These are phyloP conservation scores for Pelargonium citronellum DNA, from an alignment of 441 rosid genomes.

Conservation along the genomic window DNA sequence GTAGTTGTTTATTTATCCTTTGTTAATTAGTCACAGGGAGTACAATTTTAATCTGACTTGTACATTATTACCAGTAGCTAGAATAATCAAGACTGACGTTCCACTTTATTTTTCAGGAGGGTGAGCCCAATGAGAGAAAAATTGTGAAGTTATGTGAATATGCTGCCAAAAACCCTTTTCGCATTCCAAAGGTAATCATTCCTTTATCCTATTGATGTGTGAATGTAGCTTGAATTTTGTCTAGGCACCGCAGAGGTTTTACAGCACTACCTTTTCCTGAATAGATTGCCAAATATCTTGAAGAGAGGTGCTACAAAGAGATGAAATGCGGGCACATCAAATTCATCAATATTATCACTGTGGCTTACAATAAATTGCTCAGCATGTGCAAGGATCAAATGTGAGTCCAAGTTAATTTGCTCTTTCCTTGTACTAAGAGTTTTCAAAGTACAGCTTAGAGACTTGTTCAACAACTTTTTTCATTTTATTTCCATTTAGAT, in stretches of 20 bases:
- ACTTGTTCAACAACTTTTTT: not conserved
- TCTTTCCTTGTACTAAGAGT: not conserved
- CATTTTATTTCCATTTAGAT: not conserved
- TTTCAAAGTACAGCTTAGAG: not conserved
- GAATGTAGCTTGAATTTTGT: slow-evolving; percentile 7
- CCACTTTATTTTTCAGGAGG: slow-evolving; percentile 47
- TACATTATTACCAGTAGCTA: not conserved
- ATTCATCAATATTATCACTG: slow-evolving; percentile 55
- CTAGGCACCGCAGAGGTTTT: slow-evolving; percentile 2
- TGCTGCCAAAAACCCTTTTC: slow-evolving; percentile 82
- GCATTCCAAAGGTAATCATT: slow-evolving; percentile 76
- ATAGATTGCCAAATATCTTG: slow-evolving; percentile 86
- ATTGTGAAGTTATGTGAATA: slow-evolving; percentile 86
- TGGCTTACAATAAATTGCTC: slow-evolving; percentile 70
- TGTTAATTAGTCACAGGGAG: not conserved
- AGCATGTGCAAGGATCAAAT: slow-evolving; percentile 78
- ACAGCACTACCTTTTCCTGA: slow-evolving; percentile 16
- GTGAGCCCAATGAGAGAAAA: slow-evolving; percentile 69
- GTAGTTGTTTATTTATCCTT: not conserved
- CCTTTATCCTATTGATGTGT: slow-evolving; percentile 1
- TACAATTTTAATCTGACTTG: not conserved
- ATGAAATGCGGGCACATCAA: slow-evolving; percentile 64
- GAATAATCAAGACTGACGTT: slow-evolving; percentile 14
- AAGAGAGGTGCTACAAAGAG: slow-evolving; percentile 90
- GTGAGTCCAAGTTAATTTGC: slow-evolving; percentile 35